phyloP scores from a whole-genome alignment of 148 eudicot genomes.

The Cornus suecica region DNA sequence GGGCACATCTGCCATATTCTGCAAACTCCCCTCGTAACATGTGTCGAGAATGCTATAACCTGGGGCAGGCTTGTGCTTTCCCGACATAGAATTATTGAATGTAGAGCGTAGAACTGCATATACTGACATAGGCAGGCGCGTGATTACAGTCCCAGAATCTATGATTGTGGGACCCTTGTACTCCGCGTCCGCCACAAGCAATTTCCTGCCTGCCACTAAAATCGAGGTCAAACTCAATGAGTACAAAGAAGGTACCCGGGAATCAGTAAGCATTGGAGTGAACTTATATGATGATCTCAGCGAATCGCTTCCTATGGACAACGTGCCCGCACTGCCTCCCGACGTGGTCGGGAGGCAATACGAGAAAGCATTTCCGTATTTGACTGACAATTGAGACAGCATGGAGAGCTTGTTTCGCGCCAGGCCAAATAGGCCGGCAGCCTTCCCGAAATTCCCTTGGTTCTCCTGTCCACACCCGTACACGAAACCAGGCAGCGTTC shows the following conservation, averaged over 20 bases:
- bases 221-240: background rate
- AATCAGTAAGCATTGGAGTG: background rate
- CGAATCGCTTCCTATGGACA: background rate
- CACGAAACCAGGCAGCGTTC: background rate
- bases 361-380: background rate
- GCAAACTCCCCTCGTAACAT: background rate
- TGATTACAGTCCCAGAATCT: no score
- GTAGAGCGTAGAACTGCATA: background rate
- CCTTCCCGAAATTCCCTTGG: no score
- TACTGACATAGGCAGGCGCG: no score
- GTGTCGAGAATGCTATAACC: background rate
- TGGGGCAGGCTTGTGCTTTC: background rate
- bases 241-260: background rate
- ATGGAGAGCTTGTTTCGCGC: background rate
- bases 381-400: background rate
- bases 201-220: no score
- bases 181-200: no score
- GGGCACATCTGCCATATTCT: background rate
- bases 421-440: background rate
- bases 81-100: background rate
- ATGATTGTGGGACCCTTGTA: no score
- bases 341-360: background rate
- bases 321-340: background rate
- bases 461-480: background rate
- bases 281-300: background rate